These are phyloP conservation scores for Calophaca sinica DNA, from an alignment of 306 rosid species.

Conservation along the genomic window DNA sequence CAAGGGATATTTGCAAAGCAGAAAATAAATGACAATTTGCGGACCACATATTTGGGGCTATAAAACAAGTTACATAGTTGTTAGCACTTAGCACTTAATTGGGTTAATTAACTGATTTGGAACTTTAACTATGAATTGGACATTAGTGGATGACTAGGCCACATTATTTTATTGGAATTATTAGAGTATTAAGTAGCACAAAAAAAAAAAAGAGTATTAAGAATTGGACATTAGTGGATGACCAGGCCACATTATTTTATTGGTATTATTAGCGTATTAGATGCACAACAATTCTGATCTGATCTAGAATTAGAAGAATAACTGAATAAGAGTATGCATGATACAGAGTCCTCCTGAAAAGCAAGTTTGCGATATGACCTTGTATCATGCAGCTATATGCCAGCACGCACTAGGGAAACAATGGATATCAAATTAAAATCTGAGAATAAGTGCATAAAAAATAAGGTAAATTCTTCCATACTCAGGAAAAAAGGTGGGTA, in stretches of 20 bases:
- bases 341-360: conserved; percentile 1
- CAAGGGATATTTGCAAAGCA: not conserved
- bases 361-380: conserved; percentile 36
- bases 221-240: no score
- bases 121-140: conserved; percentile 44
- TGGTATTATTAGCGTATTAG: no score
- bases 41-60: not conserved
- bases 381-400: conserved; percentile 30
- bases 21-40: conserved; percentile 19
- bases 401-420: conserved; percentile 26
- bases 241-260: conserved; percentile 45
- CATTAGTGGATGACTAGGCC: conserved; percentile 47
- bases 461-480: no score
- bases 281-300: conserved; percentile 26
- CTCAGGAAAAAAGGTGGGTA: no score
- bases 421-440: no score
- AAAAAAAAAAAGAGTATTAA: no score
- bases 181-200: conserved; percentile 21
- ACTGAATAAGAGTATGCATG: not conserved
- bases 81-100: not conserved
- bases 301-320: conserved; percentile 25
- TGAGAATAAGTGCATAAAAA: no score
- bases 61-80: no score
- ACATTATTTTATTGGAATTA: conserved; percentile 41
- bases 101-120: conserved; percentile 31